phyloP scores from a whole-genome alignment of 495 filamentous ascomycete species.

The Podospora anserina region DNA sequence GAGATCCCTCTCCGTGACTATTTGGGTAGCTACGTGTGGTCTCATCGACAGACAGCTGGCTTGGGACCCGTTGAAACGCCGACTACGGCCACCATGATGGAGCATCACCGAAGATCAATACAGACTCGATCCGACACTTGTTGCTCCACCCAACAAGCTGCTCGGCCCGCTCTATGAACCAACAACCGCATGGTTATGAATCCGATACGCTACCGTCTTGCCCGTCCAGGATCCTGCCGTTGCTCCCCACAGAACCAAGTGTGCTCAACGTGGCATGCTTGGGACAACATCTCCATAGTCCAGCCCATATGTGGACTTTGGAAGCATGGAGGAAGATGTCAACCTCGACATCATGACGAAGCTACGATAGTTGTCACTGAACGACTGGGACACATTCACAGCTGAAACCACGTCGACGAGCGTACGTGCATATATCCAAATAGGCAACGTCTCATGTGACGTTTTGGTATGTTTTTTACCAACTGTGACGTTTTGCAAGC shows the following conservation, averaged over 20 bases:
- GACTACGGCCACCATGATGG: not conserved
- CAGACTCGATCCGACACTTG: not conserved
- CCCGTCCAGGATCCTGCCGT: not conserved
- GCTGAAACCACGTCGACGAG: not conserved
- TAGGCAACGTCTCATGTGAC: not conserved
- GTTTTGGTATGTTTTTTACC: not conserved
- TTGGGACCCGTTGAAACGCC: not conserved
- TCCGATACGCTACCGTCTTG: not conserved
- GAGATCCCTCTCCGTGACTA: not conserved
- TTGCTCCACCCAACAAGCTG: not conserved
- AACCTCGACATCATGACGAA: not conserved
- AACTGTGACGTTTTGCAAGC: not conserved
- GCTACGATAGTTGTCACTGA: not conserved
- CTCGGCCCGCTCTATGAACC: not conserved
- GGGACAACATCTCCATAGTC: not conserved
- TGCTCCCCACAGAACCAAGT: not conserved
- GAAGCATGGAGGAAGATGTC: not conserved
- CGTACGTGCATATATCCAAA: too few species aligned
- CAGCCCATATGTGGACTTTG: not conserved
- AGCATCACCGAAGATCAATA: not conserved
- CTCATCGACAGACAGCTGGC: not conserved
- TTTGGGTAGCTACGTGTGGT: not conserved
- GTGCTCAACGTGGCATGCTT: not conserved
- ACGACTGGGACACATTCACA: not conserved
- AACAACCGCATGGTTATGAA: not conserved